Evolutionary conservation across 148 eudicot genomes (phyloP), one percentile per base, ranked within the genome.

Genomic region (Heliosperma pusillum): DNA sequence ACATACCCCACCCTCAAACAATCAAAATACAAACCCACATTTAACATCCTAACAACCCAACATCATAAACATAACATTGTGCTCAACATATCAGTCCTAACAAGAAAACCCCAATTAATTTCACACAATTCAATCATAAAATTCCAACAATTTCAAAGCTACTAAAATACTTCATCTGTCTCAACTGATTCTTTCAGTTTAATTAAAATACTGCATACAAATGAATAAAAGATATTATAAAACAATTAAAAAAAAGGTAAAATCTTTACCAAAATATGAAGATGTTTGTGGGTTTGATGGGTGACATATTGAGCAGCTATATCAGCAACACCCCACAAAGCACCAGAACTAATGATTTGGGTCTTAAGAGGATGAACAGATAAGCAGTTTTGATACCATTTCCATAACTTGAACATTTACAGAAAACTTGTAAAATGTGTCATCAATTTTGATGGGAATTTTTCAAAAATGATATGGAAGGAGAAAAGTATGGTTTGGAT

Each of bases 251-350:
- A 3, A 30, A 52, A 26, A 63, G 22, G 26, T 0, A 47, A 19
- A 67, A 27, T 42, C 30, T 74, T 62, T 65, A 74, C 77, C 62
- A 74, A 80, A 47, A 72, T 20, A 33, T 65, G 80, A 45, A 9
- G 83, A 57, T 56, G 71, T 10, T 26, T 73, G 5, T 70, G 74
- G 6, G 87, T 85, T 55, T 76, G 74, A 61, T 82, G 86, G 40
- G 91, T 89, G 79, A 91, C 82, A 64, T 87, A 42, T 72, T 92
- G 94, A 27, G 97, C 97, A 59, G 85, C 83, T 53, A 92, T 64
- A 55, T 92, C 94, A 19, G 94, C 97, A n/a, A 79, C 56, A 2
- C 94, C 94, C 97, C 94, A 92, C 62, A 89, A 80, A 60, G 87
- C 55, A 60, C 87, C 94, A 2, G 94, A 92, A 81, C 92, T 92